Evolutionary conservation across 495 filamentous ascomycete genomes (phyloP).

Genomic region (Lineolata rhizophorae): DNA sequence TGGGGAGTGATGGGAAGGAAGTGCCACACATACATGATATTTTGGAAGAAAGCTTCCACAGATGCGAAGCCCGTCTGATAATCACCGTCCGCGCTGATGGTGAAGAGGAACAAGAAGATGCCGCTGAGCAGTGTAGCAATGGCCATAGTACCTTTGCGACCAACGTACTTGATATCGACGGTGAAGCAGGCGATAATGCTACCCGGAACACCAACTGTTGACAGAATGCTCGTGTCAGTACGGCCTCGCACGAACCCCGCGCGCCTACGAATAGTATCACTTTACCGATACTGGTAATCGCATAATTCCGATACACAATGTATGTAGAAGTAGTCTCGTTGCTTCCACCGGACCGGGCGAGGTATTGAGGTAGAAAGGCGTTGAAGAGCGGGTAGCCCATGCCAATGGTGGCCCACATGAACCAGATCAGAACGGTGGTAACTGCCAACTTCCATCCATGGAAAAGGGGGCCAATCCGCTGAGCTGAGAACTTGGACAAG

Average conservation of each 20-base stretch:
- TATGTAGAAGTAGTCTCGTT: constrained; percentile 17
- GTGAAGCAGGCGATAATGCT: constrained; percentile 31
- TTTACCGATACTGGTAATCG: no score
- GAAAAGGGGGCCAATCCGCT: constrained; percentile 11
- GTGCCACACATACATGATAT: no score
- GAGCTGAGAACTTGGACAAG: constrained; percentile 5
- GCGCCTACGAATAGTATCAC: no score
- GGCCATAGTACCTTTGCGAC: constrained; percentile 37
- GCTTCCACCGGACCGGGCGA: constrained; percentile 20
- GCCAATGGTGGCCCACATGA: constrained; percentile 11
- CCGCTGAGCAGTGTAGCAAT: constrained; percentile 30
- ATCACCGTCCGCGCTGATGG: constrained; percentile 23
- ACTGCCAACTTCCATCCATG: constrained; percentile 6
- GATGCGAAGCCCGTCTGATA: constrained; percentile 29
- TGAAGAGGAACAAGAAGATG: constrained; percentile 38
- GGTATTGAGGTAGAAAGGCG: constrained; percentile 27
- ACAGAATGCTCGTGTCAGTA: no score
- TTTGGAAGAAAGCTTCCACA: constrained; percentile 35
- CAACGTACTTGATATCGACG: constrained; percentile 34
- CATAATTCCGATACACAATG: constrained; percentile 37
- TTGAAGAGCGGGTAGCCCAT: constrained; percentile 14
- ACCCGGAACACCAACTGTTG: constrained; percentile 34
- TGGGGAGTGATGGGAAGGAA: no score
- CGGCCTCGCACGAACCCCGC: no score
- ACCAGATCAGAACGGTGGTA: constrained; percentile 8